Conservation (phyloP, 2,329 filamentous ascomycete genomes). For the Ceratocystis destructans region DNA sequence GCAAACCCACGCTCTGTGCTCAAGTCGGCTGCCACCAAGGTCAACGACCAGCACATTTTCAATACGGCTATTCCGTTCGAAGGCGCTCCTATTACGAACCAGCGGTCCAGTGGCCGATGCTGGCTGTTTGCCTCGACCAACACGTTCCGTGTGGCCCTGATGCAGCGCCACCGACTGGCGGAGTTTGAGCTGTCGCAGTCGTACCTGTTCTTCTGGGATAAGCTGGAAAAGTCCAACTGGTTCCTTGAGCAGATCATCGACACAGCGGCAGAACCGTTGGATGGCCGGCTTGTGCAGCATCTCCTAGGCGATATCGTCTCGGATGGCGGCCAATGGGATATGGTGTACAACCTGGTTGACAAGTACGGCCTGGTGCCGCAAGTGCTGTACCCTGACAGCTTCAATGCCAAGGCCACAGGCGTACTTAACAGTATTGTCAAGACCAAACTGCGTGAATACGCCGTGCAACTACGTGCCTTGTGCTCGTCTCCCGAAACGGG, state of each 20-base stretch:
- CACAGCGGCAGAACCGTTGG: slow-evolving; percentile 55
- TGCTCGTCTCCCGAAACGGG: slow-evolving; percentile 67
- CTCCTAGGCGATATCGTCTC: slow-evolving; percentile 54
- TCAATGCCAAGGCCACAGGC: slow-evolving; percentile 58
- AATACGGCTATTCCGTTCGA: slow-evolving; percentile 72
- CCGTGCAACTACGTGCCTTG: slow-evolving; percentile 66
- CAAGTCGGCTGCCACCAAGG: slow-evolving; percentile 45
- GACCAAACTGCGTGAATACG: slow-evolving; percentile 76
- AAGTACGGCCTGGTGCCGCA: slow-evolving; percentile 88
- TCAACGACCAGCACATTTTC: slow-evolving; percentile 66
- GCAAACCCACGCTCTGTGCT: slow-evolving; percentile 55
- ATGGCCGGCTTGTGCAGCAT: slow-evolving; percentile 57
- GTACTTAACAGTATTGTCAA: slow-evolving; percentile 62
- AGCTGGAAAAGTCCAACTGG: slow-evolving; percentile 81
- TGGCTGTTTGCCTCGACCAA: slow-evolving; percentile 92
- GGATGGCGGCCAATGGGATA: slow-evolving; percentile 85
- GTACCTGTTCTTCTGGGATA: slow-evolving; percentile 89
- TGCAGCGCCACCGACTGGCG: slow-evolving; percentile 66
- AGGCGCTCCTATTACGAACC: slow-evolving; percentile 72
- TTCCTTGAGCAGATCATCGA: slow-evolving; percentile 75
- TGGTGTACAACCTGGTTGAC: slow-evolving; percentile 71
- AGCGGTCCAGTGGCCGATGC: slow-evolving; percentile 67
- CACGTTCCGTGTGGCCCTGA: slow-evolving; percentile 75
- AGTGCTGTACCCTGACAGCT: slow-evolving; percentile 65
- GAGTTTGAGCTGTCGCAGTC: slow-evolving; percentile 76